Base-by-base conservation (phyloP, 352 stramenopile genomes). In the Phytophthora boehmeriae region DNA sequence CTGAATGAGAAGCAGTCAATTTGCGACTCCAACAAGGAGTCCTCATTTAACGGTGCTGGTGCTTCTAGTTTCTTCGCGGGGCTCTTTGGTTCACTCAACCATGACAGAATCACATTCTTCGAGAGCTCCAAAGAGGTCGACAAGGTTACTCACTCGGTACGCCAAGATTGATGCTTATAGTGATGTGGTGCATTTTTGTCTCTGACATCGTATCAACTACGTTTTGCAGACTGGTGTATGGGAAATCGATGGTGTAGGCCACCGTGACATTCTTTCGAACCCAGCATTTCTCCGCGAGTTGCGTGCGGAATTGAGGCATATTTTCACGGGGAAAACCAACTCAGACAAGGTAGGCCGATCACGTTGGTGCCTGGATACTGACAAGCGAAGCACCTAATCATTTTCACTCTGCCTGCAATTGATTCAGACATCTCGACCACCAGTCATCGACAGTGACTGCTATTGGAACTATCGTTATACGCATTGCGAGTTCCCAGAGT, bases 401-500 rank as follows among this genome's bases (percentile, higher is more conserved):
- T 30, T 30, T 30, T 6, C 25, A 6, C 25, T 30, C 6, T 6
- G 25, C 25, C 25, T 30, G 25, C 25, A 8, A 30, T 30, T 63
- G 28, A 13, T 46, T 16, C 39, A 84, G 75, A 78, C 75, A 14
- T 86, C 72, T 28, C 80, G 86, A 14, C 83, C 83, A 13, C 86
- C 86, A 8, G 68, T 86, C 23, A 76, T 92, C 58, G 83, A 94
- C 57, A 66, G 59, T 34, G 86, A 94, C 52, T 94, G 86, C 71
- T 93, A 93, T 63, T 94, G 83, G 83, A 93, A 94, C 60, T 93
- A 94, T 54, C 76, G 83, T 19, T 63, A 82, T 27, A 81, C 82
- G 14, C 68, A 73, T 39, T 94, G 83, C 56, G 83, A 89, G 63
- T 92, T 91, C 62, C 59, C 70, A 8, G 74, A 85, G 52, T 92